Conservation (phyloP, 495 filamentous ascomycete species). For the Aspergillus baeticus region DNA sequence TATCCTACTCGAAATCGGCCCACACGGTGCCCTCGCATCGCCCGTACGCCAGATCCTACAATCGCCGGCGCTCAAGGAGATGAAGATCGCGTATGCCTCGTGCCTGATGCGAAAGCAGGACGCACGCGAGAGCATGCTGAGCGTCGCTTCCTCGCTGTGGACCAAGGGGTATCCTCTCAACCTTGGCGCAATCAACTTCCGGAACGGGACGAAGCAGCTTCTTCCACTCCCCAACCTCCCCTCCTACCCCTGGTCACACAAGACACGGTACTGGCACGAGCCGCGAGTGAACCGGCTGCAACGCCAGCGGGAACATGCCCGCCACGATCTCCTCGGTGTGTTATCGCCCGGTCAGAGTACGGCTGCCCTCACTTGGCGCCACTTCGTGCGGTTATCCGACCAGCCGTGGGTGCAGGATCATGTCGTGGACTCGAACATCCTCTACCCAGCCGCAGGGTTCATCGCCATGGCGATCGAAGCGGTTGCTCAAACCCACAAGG, state of each 20-base stretch:
- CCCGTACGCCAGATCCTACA: neutral
- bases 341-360: too few species aligned
- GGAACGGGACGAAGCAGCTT: neutral
- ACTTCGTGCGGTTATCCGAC: too few species aligned
- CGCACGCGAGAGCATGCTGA: neutral
- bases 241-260: constrained; percentile 9
- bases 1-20: constrained; percentile 7
- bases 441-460: constrained; percentile 58
- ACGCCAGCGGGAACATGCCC: too few species aligned
- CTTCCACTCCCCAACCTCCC: constrained; percentile 4
- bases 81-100: neutral
- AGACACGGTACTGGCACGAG: neutral
- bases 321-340: too few species aligned
- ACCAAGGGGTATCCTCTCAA: too few species aligned
- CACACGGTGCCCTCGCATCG: neutral
- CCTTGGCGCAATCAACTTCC: neutral
- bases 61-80: neutral
- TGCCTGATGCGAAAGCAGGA: neutral
- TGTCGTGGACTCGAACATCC: constrained; percentile 20
- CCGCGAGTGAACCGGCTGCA: too few species aligned
- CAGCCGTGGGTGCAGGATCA: constrained; percentile 34
- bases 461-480: too few species aligned
- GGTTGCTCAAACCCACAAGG: too few species aligned
- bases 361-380: too few species aligned
- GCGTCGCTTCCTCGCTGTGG: too few species aligned